A percentile compares a stretch with the other conserved stretches of the same genome.
Conservation (phyloP, 2,329 filamentous ascomycete genomes). For the Cercospora sp. region DNA sequence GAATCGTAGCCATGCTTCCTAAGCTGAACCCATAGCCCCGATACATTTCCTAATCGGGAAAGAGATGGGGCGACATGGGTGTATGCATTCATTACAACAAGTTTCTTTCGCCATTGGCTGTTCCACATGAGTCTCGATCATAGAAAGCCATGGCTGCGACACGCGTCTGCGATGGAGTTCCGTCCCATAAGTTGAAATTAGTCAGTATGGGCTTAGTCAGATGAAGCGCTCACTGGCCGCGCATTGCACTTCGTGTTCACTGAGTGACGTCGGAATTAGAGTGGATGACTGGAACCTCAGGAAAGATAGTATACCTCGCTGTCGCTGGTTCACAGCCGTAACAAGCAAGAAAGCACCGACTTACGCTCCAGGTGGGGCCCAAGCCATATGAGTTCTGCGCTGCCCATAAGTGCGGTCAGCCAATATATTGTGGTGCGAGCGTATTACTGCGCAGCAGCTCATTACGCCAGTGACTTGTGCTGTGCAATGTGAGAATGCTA, state of each 20-base stretch:
- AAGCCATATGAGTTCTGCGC: not conserved
- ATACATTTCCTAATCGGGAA: constrained; percentile 15
- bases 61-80: not conserved
- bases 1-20: not conserved
- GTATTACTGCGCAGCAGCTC: not conserved
- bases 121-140: not conserved
- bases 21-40: not conserved
- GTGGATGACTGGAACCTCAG: not conserved
- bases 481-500: not conserved
- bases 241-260: not conserved
- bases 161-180: not conserved
- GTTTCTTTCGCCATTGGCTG: not conserved
- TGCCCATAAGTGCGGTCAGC: not conserved
- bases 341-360: not conserved
- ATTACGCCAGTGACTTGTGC: not conserved
- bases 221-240: not conserved
- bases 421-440: not conserved
- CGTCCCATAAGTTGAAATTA: not conserved
- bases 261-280: not conserved
- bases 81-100: not conserved
- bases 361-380: not conserved
- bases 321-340: not conserved
- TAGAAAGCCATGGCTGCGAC: not conserved
- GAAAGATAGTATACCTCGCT: not conserved
- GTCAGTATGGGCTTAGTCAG: not conserved